Evolutionary conservation across 768 basidiomycete species (phyloP).

Genomic region (Pleurotus sapidus): DNA sequence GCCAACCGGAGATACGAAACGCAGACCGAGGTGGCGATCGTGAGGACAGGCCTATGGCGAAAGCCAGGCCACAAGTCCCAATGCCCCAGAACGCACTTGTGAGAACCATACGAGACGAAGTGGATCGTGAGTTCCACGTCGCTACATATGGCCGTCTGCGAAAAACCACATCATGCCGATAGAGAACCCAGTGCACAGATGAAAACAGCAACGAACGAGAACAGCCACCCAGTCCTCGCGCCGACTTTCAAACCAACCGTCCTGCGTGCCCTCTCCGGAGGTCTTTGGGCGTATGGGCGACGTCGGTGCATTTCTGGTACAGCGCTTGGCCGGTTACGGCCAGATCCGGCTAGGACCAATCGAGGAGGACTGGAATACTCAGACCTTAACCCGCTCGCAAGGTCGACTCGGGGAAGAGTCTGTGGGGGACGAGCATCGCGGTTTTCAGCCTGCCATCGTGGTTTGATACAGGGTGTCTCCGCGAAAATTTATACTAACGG

Average conservation of each 20-base stretch:
- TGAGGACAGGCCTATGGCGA: neutral
- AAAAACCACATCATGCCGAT: neutral
- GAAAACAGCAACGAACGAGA: neutral
- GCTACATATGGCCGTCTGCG: neutral
- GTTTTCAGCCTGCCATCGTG: constrained; percentile 38
- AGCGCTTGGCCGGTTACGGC: constrained; percentile 54
- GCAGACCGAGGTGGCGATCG: neutral
- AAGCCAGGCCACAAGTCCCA: neutral
- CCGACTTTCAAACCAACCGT: constrained; percentile 49
- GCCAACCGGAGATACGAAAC: neutral
- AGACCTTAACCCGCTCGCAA: constrained; percentile 85
- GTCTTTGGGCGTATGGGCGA: neutral
- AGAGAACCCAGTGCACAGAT: constrained; percentile 10
- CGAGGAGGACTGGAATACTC: constrained; percentile 66
- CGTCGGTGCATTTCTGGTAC: constrained; percentile 62
- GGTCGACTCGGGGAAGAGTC: constrained; percentile 26
- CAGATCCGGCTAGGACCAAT: constrained; percentile 62
- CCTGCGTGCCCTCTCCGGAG: constrained; percentile 12
- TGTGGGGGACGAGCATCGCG: constrained; percentile 66
- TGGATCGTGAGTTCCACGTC: neutral
- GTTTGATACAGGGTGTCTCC: neutral
- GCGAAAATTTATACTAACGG: no score
- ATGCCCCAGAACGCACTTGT: neutral
- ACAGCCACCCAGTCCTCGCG: constrained; percentile 47
- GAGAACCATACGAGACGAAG: neutral